Evolutionary conservation across 495 filamentous ascomycete genomes (phyloP), one percentile per base, ranked within the genome.

Genomic region (Cudoniella acicularis): DNA sequence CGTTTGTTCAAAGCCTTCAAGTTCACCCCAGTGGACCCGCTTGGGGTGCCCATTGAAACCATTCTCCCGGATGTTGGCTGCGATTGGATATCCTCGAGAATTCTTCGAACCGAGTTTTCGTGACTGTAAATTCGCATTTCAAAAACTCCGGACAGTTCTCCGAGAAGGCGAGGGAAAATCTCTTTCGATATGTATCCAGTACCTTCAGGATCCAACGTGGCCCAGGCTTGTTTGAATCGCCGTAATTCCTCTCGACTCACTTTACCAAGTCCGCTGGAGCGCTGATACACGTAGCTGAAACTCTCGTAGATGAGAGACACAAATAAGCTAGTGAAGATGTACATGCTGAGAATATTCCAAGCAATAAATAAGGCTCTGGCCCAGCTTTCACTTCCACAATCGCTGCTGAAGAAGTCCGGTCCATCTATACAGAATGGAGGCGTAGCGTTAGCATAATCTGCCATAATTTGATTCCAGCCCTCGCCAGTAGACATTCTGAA

Each of bases 291-390:
- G 70, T 99, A 99, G 70, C 90, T 96, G 76, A 99, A 99, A 75
- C 93, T 97, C 77, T 99, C 94, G 72, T 92, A 99, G 64, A 99
- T 99, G 65, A 99, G 84, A 42, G 94, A 99, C 56, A 98, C 91
- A 70, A 99, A 99, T 73, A 99, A 79, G 68, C 89, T 96, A 65
- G 98, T 92, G 65, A 99, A 99, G 71, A 99, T 94, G 73, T 98
- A 99, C 94, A 99, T 98, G 87, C 93, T 97, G 69, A 98, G 81
- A 65, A 99, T 91, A 75, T 99, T 99, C 94, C 94, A 99, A 10
- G 88, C 81, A 57, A 97, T 90, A 76, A 99, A 98, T 27, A 99
- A 77, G 46, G 81, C 80, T 30, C 90, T 81, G 16, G 94, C 92
- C 89, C 94, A 98, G 45, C 83, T 80, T 22, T 81, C 80, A 70